Percentiles rank a stretch among this genome's conserved stretches.
These are phyloP conservation scores for Drechslerella coelobrocha DNA, from an alignment of 2,329 filamentous ascomycete species.

Conservation along the genomic window DNA sequence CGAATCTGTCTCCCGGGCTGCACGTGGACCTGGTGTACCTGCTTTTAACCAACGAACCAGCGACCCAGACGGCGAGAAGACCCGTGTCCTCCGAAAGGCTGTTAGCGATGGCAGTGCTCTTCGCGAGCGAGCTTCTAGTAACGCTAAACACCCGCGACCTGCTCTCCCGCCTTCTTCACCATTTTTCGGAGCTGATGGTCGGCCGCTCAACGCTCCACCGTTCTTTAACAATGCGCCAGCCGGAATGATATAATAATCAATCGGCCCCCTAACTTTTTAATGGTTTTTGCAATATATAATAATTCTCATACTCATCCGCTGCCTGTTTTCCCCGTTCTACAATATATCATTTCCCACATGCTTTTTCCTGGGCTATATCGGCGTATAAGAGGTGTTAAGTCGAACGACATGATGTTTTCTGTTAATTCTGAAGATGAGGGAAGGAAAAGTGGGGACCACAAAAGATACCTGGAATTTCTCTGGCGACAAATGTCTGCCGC, in stretches of 20 bases:
- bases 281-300: conserved; percentile 15
- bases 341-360: conserved; percentile 20
- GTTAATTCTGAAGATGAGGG: conserved; percentile 31
- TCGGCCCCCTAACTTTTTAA: conserved; percentile 11
- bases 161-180: conserved; percentile 20
- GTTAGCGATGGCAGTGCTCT: conserved; percentile 38
- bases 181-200: conserved; percentile 31
- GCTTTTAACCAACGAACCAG: conserved; percentile 33
- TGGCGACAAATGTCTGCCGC: conserved; percentile 20
- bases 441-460: conserved; percentile 25
- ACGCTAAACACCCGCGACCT: conserved; percentile 22
- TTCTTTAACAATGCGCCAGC: conserved; percentile 45
- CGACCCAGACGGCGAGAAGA: conserved; percentile 32
- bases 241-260: conserved; percentile 39
- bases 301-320: conserved; percentile 15
- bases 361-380: conserved; percentile 23
- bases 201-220: conserved; percentile 25
- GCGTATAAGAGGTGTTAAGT: conserved; percentile 41
- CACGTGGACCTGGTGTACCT: conserved; percentile 12
- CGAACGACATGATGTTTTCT: conserved; percentile 41
- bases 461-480: conserved; percentile 27
- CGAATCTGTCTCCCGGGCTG: conserved; percentile 22
- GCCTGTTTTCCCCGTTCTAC: conserved; percentile 10
- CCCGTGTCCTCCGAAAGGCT: conserved; percentile 38
- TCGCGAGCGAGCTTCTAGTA: conserved; percentile 39